Base-by-base conservation (phyloP, 805 yeast species). In the Ogataea thermomethanolica region DNA sequence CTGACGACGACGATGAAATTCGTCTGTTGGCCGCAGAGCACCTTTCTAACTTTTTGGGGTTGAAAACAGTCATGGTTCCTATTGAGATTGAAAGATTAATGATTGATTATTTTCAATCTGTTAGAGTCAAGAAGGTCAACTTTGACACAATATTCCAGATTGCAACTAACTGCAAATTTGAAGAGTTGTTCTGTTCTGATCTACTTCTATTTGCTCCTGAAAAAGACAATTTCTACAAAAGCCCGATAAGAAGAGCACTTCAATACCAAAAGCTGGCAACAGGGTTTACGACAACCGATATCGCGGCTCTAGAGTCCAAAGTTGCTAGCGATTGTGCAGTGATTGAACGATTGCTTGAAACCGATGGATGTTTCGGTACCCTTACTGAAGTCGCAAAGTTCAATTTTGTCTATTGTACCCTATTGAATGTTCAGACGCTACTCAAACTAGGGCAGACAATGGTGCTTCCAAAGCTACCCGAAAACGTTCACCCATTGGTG, bases 1-100 rank as follows among this genome's bases (percentile, higher is more conserved):
- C 62, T 37, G 95, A 87, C 58, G 95, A 86, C 51, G 91, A 83
- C 49, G 76, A 69, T 9, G 78, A 71, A 10, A 61, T 84, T 5
- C 65, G 95, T 41, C 59, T 61, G 1, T 12, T 50, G 2, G 73
- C 85, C 0, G 66, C 85, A 0, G 33, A 48, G 1, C 66, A 65
- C 39, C 55, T 79, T 12, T 55, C 69, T 2, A 26, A 43, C 3
- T 43, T 65, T 13, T 54, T 72, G 17, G 49, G 51, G 0, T 37
- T 54, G 1, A 45, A 43, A 1, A 39, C 25, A 11, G 26, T 30
- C 12, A 40, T 49, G 31, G 63, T 70, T 15, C 67, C 75, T 8
- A 55, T 62, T 29, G 56, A 51, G 21, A 56, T 55, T 7, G 69
- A 70, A 11, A 41, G 47, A 7, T 32, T 33, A 5, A 59, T 68